Evolutionary conservation across 2,329 filamentous ascomycete genomes (phyloP), one percentile per base, ranked within the genome.

Genomic region (Helotiales sp.): DNA sequence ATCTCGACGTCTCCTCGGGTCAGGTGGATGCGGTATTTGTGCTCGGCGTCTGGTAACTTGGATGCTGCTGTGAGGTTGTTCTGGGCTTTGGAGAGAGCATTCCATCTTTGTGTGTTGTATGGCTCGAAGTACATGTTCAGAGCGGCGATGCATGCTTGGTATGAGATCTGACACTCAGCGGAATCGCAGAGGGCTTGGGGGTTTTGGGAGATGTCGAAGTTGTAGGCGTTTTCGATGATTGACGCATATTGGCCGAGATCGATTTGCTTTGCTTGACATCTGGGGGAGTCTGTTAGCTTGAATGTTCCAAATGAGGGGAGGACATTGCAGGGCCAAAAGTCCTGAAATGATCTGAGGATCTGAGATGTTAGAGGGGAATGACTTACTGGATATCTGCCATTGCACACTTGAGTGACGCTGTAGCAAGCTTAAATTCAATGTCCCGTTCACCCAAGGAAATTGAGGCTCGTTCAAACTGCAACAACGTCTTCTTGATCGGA

Each of bases 331-430:
- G 13, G 54, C 46, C 4, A 64, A 64, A 48, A 76, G 73, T 34
- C 71, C 67, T 50, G 79, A 74, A 70, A 87, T 87, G n/a, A 79
- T 80, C 36, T 75, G 69, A 19, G 79, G 66, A 40, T 82, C 77
- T 53, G 80, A 78, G 50, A 75, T 71, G 33, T 76, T 75, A 50
- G 72, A 75, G 34, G 80, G 78, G 67, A 83, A n/a, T n/a, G n/a
- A n/a, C n/a, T n/a, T 44, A 88, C 50, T 81, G 76, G 1, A 81
- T 75, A 61, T 86, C 83, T 9, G 81, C 78, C 46, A 86, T 69
- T 4, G 80, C 79, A 47, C 78, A 77, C 15, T 80, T 72, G 69
- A 88, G 86, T 49, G 77, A 81, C 7, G 84, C 84, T 25, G 76
- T 74, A 4, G 80, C 79, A 24, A 88, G 74, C 2, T 75, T 72